phyloP scores from a whole-genome alignment of 2,329 filamentous ascomycete species.

The Mollisiaceae sp. region DNA sequence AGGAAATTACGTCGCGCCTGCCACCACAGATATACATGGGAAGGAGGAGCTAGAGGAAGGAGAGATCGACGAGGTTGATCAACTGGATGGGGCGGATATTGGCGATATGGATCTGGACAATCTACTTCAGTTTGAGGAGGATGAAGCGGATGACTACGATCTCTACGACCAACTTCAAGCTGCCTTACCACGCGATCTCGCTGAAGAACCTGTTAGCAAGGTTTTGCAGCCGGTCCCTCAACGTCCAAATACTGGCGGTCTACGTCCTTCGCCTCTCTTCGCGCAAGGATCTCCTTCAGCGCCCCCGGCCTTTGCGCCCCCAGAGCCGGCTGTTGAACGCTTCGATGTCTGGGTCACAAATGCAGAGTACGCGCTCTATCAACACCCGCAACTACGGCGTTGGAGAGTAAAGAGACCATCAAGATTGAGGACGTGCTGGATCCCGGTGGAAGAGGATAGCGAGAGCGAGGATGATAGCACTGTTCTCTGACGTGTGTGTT shows the following conservation, averaged over 20 bases:
- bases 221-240: background rate
- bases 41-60: background rate
- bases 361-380: background rate
- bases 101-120: background rate
- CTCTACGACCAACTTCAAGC: background rate
- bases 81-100: background rate
- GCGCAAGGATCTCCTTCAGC: background rate
- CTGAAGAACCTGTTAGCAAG: background rate
- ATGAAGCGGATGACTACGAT: background rate
- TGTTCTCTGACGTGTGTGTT: background rate
- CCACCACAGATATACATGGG: background rate
- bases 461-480: background rate
- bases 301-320: background rate
- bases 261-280: background rate
- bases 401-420: background rate
- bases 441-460: background rate
- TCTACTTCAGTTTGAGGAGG: background rate
- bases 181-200: background rate
- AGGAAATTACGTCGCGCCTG: background rate
- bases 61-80: conserved; percentile 1
- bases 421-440: conserved; percentile 5
- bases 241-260: background rate
- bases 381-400: background rate
- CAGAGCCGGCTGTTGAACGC: background rate
- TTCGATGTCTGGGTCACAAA: background rate